Conservation (phyloP, 306 rosid genomes). For the Dryas octopetala region DNA sequence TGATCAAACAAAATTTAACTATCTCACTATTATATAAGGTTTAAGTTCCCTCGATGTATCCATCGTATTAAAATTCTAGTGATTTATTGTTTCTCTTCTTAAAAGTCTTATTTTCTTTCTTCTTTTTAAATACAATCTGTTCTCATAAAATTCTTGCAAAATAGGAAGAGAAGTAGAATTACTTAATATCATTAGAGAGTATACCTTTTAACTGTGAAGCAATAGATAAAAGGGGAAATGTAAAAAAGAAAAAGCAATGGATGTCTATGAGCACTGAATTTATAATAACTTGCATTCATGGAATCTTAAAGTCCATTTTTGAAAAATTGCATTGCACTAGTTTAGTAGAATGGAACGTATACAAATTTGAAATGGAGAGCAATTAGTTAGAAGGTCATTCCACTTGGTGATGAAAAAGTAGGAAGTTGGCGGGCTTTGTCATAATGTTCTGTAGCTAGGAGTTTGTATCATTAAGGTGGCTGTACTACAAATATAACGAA, state of each 20-base stretch:
- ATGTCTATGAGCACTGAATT: not conserved
- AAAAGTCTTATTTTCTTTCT: too few relatives aligned
- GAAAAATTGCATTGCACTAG: not conserved
- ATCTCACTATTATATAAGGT: too few relatives aligned
- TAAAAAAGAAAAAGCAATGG: not conserved
- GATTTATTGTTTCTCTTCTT: too few relatives aligned
- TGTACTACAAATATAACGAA: not conserved
- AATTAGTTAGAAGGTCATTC: not conserved
- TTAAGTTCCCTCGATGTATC: too few relatives aligned
- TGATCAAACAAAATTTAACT: too few relatives aligned
- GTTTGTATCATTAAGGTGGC: not conserved
- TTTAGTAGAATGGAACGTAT: not conserved
- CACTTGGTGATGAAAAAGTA: not conserved
- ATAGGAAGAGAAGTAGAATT: not conserved
- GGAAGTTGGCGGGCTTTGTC: not conserved
- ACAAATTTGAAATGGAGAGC: not conserved
- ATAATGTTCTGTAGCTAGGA: not conserved
- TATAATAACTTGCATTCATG: not conserved
- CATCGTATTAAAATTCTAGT: too few relatives aligned
- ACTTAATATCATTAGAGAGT: not conserved
- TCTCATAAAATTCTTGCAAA: not conserved
- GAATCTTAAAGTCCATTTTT: not conserved
- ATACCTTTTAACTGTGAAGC: not conserved
- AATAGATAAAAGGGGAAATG: not conserved
- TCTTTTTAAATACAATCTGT: too few relatives aligned